Base-by-base conservation (phyloP, 1,284 basidiomycete genomes). In the Cutaneotrichosporon curvatum region DNA sequence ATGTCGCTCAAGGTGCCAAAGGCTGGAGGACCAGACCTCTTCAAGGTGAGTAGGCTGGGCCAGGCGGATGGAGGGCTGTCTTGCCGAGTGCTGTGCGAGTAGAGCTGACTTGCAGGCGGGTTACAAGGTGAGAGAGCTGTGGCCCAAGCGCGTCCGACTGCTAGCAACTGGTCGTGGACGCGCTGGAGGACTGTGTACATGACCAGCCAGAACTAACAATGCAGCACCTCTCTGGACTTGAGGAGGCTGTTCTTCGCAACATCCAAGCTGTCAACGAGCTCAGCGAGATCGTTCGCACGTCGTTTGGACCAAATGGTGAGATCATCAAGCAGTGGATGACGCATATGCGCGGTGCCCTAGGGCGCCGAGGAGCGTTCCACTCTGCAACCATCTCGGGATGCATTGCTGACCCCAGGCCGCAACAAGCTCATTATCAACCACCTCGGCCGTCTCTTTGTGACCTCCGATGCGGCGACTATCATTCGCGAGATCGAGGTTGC, bases 401-500 rank as follows among this genome's bases (percentile, higher is more conserved):
- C 11, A 14, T 12, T 16, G 28, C 41, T 48, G 21, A 48, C 46
- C 23, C 43, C 60, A 85, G 91, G 91, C 36, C 80, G 91, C 48
- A 96, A 95, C 74, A 96, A 95, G 72, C 82, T 96, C 51, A 76
- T 96, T 63, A 91, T 96, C 74, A 96, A 96, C 72, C 95, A 98
- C 73, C 78, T 99, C 37, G 91, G 91, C 48, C 81, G 83, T 65
- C 78, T 97, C 40, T 98, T 98, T 72, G 92, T 98, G 50, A 99
- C 95, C 23, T 95, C 89, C 40, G 95, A 99, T 79, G 94, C 95
- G 8, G 95, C 95, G 10, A 98, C 95, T 48, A 98, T 99, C 73
- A 92, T 98, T 67, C 81, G 87, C 56, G 95, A 99, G 74, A 83
- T 97, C 68, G 95, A 98, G 68, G 90, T 99, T 41, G 89, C 97